phyloP scores from a whole-genome alignment of 805 yeast species.

The Sugiyamaella marilandica region DNA sequence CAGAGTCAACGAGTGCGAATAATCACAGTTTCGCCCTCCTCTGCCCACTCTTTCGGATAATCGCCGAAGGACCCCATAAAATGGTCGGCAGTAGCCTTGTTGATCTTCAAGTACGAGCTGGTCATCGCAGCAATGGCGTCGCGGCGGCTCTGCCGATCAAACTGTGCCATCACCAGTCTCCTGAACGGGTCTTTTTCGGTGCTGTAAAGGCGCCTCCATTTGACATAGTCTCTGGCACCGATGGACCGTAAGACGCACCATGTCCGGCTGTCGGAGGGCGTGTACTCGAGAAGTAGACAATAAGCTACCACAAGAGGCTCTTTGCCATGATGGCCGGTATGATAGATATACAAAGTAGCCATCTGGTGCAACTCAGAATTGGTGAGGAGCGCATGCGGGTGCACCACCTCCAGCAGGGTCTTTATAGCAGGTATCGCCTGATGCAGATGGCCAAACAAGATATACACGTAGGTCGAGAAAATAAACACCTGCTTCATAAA shows the following conservation, averaged over 20 bases:
- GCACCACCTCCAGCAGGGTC: conserved; percentile 36
- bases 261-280: background rate
- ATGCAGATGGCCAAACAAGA: conserved; percentile 45
- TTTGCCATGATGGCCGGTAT: conserved; percentile 28
- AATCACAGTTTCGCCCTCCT: conserved; percentile 9
- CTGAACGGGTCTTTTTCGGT: conserved; percentile 9
- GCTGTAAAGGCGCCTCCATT: conserved; percentile 11
- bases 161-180: conserved; percentile 8
- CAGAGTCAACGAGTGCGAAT: conserved; percentile 2
- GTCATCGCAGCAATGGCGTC: conserved; percentile 13
- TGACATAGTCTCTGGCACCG: conserved; percentile 10
- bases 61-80: conserved; percentile 16
- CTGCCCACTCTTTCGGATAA: conserved; percentile 9
- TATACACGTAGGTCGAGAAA: conserved; percentile 44
- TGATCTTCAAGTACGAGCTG: conserved; percentile 13
- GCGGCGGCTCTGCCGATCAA: conserved; percentile 2
- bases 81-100: conserved; percentile 6
- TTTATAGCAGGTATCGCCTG: conserved; percentile 52
- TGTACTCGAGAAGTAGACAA: conserved; percentile 13
- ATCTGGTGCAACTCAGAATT: conserved; percentile 38
- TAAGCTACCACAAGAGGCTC: conserved; percentile 21
- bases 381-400: conserved; percentile 23
- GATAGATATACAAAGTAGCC: conserved; percentile 41
- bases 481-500: conserved; percentile 46
- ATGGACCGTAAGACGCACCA: conserved; percentile 15